phyloP scores from a whole-genome alignment of 2,329 filamentous ascomycete genomes.

The Hypoxylon sp. region DNA sequence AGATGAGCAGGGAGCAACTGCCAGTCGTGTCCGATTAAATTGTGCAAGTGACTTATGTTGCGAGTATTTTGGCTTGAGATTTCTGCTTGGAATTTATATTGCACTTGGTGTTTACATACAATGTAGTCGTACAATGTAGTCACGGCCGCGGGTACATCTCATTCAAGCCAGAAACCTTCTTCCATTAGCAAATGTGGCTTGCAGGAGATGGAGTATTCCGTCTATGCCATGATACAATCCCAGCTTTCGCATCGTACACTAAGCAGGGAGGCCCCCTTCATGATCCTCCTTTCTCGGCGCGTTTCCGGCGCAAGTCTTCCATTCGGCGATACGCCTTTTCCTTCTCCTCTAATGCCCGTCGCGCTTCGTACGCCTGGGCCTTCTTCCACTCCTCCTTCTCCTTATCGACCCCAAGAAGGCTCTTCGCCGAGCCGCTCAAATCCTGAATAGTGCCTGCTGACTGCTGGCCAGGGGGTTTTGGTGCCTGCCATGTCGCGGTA shows the following conservation, averaged over 20 bases:
- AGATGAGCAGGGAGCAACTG: neutral
- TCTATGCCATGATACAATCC: slow-evolving; percentile 34
- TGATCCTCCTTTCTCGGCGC: slow-evolving; percentile 21
- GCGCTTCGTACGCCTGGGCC: slow-evolving; percentile 49
- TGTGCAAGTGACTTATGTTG: neutral
- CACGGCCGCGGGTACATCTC: slow-evolving; percentile 23
- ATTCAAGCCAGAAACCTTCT: slow-evolving; percentile 2
- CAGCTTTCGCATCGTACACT: slow-evolving; percentile 16
- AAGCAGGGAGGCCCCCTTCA: neutral
- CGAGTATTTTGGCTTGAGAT: neutral
- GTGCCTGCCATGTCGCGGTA: slow-evolving; percentile 53
- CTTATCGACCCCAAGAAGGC: slow-evolving; percentile 42
- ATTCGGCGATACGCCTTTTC: slow-evolving; percentile 55
- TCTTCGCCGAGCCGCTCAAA: slow-evolving; percentile 28
- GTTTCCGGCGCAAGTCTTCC: slow-evolving; percentile 43
- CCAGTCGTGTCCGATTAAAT: neutral
- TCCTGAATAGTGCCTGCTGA: slow-evolving; percentile 17
- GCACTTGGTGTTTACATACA: slow-evolving; percentile 21
- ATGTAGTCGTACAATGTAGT: slow-evolving; percentile 34
- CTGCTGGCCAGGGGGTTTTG: slow-evolving; percentile 28
- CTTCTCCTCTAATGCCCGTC: slow-evolving; percentile 51
- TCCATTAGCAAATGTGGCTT: slow-evolving; percentile 9
- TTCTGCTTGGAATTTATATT: slow-evolving; percentile 20
- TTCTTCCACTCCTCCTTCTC: slow-evolving; percentile 44
- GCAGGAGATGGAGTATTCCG: slow-evolving; percentile 7